Conservation (phyloP, 768 basidiomycete genomes). For the Floccularia luteovirens region DNA sequence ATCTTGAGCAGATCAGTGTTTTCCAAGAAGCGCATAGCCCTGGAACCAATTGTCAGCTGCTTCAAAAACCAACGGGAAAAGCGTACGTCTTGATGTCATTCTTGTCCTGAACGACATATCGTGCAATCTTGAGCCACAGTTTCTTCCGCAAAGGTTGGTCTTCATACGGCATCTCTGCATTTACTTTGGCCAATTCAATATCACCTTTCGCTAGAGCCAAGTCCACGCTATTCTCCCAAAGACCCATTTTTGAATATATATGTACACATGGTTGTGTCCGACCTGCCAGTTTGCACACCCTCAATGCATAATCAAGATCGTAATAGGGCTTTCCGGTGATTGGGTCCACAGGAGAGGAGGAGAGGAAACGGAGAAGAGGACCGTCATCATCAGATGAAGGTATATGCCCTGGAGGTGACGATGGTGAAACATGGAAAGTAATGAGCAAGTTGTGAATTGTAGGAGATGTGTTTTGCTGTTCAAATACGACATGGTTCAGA, state of each 20-base stretch:
- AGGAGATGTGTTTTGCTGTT: conserved; percentile 70
- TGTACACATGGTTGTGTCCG: conserved; percentile 88
- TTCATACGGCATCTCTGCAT: conserved; percentile 92
- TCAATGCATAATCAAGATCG: conserved; percentile 93
- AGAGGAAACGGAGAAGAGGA: conserved; percentile 75
- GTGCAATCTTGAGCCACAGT: conserved; percentile 98
- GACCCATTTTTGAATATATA: conserved; percentile 96
- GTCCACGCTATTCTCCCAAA: conserved; percentile 96
- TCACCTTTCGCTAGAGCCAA: conserved; percentile 92
- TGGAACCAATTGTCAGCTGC: conserved; percentile 20
- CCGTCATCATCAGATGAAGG: conserved; percentile 53
- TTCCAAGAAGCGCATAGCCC: conserved; percentile 96
- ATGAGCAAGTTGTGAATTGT: conserved; percentile 93
- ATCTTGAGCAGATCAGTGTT: conserved; percentile 93
- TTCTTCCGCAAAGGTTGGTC: conserved; percentile 85
- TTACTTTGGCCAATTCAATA: conserved; percentile 88
- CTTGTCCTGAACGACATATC: conserved; percentile 96
- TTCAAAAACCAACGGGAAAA: conserved; percentile 1
- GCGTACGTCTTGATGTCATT: conserved; percentile 96
- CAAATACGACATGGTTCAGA: conserved; percentile 78
- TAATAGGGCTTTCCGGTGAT: conserved; percentile 85
- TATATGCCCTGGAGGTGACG: conserved; percentile 25
- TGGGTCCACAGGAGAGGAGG: conserved; percentile 74
- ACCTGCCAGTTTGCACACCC: conserved; percentile 79
- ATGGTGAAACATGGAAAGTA: conserved; percentile 67